A percentile compares a stretch with the other conserved stretches of the same genome.
phyloP scores from a whole-genome alignment of 208 protist species.

The Perkinsela sp. region DNA sequence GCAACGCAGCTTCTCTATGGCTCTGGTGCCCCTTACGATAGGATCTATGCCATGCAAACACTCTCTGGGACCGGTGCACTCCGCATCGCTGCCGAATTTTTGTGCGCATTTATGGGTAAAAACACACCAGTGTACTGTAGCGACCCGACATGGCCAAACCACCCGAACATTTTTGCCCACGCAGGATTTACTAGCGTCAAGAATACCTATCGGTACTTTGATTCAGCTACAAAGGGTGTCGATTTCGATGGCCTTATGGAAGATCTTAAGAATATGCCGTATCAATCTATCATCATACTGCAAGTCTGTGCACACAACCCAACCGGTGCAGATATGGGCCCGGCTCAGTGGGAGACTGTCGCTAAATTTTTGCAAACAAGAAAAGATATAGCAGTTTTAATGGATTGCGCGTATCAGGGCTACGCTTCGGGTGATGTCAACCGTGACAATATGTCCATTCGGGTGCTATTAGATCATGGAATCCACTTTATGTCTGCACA shows the following conservation, averaged over 20 bases:
- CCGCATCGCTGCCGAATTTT: constrained; percentile 22
- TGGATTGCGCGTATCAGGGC: constrained; percentile 80
- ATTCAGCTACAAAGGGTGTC: constrained; percentile 18
- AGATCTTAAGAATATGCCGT: constrained; percentile 25
- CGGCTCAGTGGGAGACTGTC: constrained; percentile 77
- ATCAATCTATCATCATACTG: constrained; percentile 72
- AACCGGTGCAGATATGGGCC: constrained; percentile 84
- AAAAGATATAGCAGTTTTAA: constrained; percentile 67
- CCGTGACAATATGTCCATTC: constrained; percentile 52
- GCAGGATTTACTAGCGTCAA: constrained; percentile 21
- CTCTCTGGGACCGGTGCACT: constrained; percentile 66
- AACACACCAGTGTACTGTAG: constrained; percentile 31
- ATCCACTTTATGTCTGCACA: constrained; percentile 56
- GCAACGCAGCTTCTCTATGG: constrained; percentile 64
- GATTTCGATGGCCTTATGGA: constrained; percentile 55
- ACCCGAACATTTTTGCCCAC: constrained; percentile 21
- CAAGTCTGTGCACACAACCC: constrained; percentile 95
- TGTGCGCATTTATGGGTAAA: constrained; percentile 10
- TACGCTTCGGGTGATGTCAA: constrained; percentile 84
- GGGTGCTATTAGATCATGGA: constrained; percentile 34
- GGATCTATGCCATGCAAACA: constrained; percentile 38
- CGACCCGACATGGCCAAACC: constrained; percentile 58
- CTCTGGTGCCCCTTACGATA: constrained; percentile 12
- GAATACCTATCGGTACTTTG: constrained; percentile 40
- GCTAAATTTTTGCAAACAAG: constrained; percentile 36